phyloP scores from a whole-genome alignment of 257 asterid species.

The Forsythia suspensa region DNA sequence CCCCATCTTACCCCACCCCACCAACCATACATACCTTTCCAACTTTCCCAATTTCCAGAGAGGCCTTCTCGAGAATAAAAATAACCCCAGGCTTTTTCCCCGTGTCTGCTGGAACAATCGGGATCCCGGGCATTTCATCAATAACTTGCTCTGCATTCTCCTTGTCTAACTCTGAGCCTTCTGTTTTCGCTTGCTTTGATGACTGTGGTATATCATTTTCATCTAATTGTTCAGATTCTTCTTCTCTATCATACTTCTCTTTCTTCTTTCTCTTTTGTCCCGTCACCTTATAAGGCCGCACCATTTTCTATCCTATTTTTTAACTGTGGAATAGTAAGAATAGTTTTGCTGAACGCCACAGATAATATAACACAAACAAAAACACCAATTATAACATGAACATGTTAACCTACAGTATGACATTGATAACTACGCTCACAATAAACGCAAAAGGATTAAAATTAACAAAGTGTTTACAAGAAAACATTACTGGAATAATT shows the following conservation, averaged over 20 bases:
- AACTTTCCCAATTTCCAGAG: constrained; percentile 85
- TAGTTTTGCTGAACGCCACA: not conserved
- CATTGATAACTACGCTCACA: not conserved
- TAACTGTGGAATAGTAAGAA: not conserved
- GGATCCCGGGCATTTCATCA: constrained; percentile 66
- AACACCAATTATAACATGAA: not conserved
- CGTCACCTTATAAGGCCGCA: constrained; percentile 34
- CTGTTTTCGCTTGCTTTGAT: constrained; percentile 31
- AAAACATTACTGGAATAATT: too few species aligned
- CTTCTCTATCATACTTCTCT: constrained; percentile 30
- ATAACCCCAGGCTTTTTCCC: constrained; percentile 58
- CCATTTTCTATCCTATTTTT: constrained; percentile 25
- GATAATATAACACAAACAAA: not conserved
- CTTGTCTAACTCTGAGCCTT: constrained; percentile 24
- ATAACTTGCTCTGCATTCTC: constrained; percentile 39
- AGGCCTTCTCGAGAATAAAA: constrained; percentile 82
- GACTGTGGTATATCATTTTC: constrained; percentile 15
- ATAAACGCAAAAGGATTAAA: not conserved
- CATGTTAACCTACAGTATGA: not conserved
- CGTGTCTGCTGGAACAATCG: constrained; percentile 42
- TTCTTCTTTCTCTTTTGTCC: constrained; percentile 41
- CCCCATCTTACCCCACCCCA: not conserved
- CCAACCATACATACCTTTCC: constrained; percentile 63
- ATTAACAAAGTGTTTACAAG: not conserved
- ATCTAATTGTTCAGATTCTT: constrained; percentile 4